Conservation (phyloP, 139 green algal genomes). For the Chlorella sp. region DNA sequence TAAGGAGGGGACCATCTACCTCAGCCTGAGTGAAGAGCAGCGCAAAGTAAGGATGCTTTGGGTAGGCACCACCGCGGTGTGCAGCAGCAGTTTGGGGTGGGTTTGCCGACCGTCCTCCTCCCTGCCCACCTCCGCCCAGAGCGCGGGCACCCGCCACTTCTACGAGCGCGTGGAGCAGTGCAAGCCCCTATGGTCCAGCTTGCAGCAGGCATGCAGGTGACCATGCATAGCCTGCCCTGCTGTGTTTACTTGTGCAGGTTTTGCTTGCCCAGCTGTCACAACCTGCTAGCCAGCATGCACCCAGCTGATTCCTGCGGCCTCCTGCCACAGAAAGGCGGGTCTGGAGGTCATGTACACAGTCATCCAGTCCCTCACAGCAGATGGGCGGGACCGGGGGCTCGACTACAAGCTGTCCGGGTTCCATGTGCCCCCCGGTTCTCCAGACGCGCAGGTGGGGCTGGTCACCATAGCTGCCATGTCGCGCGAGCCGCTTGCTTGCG, state of each 20-base stretch:
- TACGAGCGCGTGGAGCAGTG: conserved; percentile 40
- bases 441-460: conserved; percentile 53
- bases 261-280: background rate
- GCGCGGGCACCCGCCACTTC: conserved; percentile 32
- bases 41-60: background rate
- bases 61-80: background rate
- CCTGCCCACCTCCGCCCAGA: background rate
- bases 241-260: background rate
- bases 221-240: background rate
- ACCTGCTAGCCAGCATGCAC: background rate
- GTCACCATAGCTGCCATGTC: too few relatives aligned
- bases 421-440: conserved; percentile 70
- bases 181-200: background rate
- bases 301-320: too few relatives aligned
- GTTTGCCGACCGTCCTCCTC: background rate
- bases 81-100: background rate
- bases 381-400: conserved; percentile 66
- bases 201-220: conserved; percentile 27
- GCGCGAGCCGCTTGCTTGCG: too few relatives aligned
- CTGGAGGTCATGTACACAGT: conserved; percentile 75
- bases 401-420: conserved; percentile 84
- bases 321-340: conserved; percentile 24
- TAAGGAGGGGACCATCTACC: conserved; percentile 53
- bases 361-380: conserved; percentile 65
- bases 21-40: conserved; percentile 10